These are phyloP conservation scores for Cladophialophora immunda DNA, from an alignment of 2,329 filamentous ascomycete genomes.

Conservation along the genomic window DNA sequence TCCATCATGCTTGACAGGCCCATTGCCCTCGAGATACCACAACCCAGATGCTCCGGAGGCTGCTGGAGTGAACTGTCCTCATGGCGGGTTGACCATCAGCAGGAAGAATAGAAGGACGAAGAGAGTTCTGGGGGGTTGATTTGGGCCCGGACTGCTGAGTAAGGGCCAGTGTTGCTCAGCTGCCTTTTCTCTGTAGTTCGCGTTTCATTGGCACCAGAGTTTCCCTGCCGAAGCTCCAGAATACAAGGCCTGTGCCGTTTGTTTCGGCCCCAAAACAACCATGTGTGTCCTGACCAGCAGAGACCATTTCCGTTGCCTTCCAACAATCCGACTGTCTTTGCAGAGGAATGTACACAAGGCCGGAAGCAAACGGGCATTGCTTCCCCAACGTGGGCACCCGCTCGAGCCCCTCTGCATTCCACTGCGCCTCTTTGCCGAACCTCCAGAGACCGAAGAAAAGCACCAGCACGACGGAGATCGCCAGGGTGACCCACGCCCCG, in stretches of 20 bases:
- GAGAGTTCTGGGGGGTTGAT: conserved; percentile 41
- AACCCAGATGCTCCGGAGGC: conserved; percentile 34
- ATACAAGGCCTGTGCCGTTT: conserved; percentile 7
- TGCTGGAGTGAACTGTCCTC: conserved; percentile 37
- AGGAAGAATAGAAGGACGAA: conserved; percentile 44
- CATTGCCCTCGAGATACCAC: conserved; percentile 32
- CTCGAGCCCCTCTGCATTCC: conserved; percentile 73
- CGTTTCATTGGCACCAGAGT: conserved; percentile 8
- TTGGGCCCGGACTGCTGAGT: no score
- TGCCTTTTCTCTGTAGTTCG: not conserved
- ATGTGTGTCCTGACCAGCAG: conserved; percentile 25
- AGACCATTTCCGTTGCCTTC: conserved; percentile 12
- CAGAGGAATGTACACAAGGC: conserved; percentile 33
- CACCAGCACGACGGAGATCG: conserved; percentile 69
- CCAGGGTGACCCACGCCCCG: conserved; percentile 80
- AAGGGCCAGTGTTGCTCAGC: no score
- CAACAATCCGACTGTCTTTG: conserved; percentile 22
- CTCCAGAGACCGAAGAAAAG: conserved; percentile 77
- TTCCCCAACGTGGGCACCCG: conserved; percentile 58
- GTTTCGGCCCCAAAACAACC: not conserved
- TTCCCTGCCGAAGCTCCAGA: conserved; percentile 7
- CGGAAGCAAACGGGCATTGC: conserved; percentile 8
- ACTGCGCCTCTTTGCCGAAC: conserved; percentile 80
- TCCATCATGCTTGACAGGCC: conserved; percentile 35
- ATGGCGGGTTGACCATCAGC: conserved; percentile 55